Conservation (phyloP, 1,284 basidiomycete genomes). For the Inonotus hispidus region DNA sequence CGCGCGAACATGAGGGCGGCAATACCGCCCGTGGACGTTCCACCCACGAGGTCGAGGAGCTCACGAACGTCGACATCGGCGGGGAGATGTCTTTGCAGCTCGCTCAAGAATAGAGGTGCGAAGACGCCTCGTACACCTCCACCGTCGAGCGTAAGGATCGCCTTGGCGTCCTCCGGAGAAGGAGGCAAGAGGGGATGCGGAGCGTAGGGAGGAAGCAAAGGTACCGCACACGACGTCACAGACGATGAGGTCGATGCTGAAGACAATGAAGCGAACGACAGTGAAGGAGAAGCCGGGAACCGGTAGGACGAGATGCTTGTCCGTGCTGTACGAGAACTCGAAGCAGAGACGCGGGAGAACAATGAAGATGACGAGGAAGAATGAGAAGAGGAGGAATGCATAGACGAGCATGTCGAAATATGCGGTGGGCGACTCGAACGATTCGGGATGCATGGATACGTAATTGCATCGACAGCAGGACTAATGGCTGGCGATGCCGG, state of each 20-base stretch:
- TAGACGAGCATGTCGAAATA: slow-evolving; percentile 3
- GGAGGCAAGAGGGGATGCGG: slow-evolving; percentile 3
- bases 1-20: slow-evolving; percentile 16
- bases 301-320: not conserved
- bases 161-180: slow-evolving; percentile 9
- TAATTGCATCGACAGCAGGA: not conserved
- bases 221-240: slow-evolving; percentile 5
- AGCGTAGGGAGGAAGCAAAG: slow-evolving; percentile 14
- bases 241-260: not conserved
- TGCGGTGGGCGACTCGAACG: not conserved
- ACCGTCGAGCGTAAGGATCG: slow-evolving; percentile 15
- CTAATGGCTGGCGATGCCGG: not conserved
- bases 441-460: not conserved
- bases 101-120: slow-evolving; percentile 13
- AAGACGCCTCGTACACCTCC: slow-evolving; percentile 18
- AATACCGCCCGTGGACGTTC: slow-evolving; percentile 14
- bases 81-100: slow-evolving; percentile 12
- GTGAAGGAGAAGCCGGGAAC: not conserved
- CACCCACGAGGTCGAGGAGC: slow-evolving; percentile 17
- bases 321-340: not conserved
- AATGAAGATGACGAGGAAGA: not conserved
- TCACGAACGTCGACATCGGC: slow-evolving; percentile 9
- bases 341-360: not conserved
- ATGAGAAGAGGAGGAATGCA: slow-evolving; percentile 1
- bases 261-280: slow-evolving; percentile 2